phyloP scores from a whole-genome alignment of 495 filamentous ascomycete genomes.

The Niebla homalea region DNA sequence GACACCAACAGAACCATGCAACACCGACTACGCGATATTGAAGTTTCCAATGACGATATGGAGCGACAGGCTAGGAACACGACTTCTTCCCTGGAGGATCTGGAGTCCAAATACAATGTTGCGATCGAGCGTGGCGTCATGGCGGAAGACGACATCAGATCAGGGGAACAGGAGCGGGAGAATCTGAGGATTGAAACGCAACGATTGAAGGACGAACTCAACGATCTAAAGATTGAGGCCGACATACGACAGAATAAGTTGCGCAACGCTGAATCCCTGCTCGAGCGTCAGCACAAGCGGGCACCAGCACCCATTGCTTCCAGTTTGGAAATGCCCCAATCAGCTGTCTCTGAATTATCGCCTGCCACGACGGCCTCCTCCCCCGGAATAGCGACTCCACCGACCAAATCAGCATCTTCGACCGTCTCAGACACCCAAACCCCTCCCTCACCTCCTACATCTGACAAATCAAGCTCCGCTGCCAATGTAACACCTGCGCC shows the following conservation, averaged over 20 bases:
- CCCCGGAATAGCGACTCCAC: constrained; percentile 59
- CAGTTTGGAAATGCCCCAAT: constrained; percentile 18
- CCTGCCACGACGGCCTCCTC: constrained; percentile 57
- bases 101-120: constrained; percentile 93
- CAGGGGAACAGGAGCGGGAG: constrained; percentile 84
- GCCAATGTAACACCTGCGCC: constrained; percentile 25
- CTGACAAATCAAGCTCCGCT: constrained; percentile 33
- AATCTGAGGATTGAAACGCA: constrained; percentile 75
- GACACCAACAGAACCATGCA: constrained; percentile 71
- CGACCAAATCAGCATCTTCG: constrained; percentile 46
- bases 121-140: constrained; percentile 84
- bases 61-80: constrained; percentile 91
- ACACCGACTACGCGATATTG: constrained; percentile 78
- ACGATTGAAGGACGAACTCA: constrained; percentile 74
- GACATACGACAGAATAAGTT: constrained; percentile 92
- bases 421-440: constrained; percentile 67
- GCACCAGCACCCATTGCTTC: constrained; percentile 35
- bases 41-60: constrained; percentile 96
- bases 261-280: constrained; percentile 46
- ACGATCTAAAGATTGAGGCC: constrained; percentile 84
- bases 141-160: constrained; percentile 86
- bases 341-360: constrained; percentile 38
- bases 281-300: constrained; percentile 33
- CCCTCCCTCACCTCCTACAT: constrained; percentile 51
- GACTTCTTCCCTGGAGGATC: constrained; percentile 84